Percentiles rank a stretch among this genome's conserved stretches.
phyloP scores from a whole-genome alignment of 192 early-diverging fungal species.

The Borealophlyctis nickersoniae region DNA sequence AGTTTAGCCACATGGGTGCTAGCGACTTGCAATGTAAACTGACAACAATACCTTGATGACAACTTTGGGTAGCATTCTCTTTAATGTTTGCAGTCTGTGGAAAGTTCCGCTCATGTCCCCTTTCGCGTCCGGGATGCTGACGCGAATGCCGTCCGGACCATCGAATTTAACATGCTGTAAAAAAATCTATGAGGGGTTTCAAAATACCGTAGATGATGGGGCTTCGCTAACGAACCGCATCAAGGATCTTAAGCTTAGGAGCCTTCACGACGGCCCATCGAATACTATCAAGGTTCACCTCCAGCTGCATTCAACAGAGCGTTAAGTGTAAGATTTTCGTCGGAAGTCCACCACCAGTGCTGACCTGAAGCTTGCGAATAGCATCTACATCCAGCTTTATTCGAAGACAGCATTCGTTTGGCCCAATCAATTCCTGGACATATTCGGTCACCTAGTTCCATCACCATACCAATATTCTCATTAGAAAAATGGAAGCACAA shows the following conservation, averaged over 20 bases:
- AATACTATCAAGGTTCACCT: constrained; percentile 75
- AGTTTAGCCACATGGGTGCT: too few species aligned
- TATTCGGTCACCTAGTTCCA: constrained; percentile 73
- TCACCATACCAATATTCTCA: not conserved
- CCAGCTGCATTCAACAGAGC: constrained; percentile 56
- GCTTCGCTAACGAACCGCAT: constrained; percentile 38
- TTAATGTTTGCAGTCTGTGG: constrained; percentile 72
- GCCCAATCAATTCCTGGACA: constrained; percentile 85
- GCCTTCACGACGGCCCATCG: constrained; percentile 72
- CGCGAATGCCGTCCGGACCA: constrained; percentile 31
- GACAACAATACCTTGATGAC: constrained; percentile 69
- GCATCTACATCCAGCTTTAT: constrained; percentile 83
- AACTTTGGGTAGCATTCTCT: constrained; percentile 80
- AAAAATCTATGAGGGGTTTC: not conserved
- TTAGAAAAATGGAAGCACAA: not conserved
- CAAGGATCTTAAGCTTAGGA: constrained; percentile 84
- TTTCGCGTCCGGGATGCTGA: constrained; percentile 34
- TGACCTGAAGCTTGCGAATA: constrained; percentile 74
- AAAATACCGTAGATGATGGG: constrained; percentile 1
- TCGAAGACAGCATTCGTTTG: constrained; percentile 69
- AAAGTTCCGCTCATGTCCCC: constrained; percentile 60
- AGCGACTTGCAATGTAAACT: too few species aligned
- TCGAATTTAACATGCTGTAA: constrained; percentile 41
- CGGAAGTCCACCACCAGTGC: constrained; percentile 6
- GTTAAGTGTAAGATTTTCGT: not conserved